Base-by-base conservation (phyloP, 2,329 filamentous ascomycete genomes). In the Colletotrichum eleusines region DNA sequence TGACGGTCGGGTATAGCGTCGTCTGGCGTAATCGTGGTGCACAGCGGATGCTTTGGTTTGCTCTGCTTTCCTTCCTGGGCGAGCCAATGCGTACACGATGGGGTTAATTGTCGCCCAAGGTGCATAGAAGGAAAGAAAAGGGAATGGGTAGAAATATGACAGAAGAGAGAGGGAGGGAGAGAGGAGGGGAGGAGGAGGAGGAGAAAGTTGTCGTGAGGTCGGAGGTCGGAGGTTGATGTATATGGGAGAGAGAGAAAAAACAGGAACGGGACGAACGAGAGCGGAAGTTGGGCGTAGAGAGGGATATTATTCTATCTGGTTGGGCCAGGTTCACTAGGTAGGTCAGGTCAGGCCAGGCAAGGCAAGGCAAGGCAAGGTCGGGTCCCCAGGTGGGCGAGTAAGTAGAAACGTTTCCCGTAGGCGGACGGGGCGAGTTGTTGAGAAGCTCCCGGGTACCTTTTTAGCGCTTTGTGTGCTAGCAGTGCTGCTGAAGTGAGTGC, bases 221-320 rank as follows among this genome's bases (percentile, higher is more conserved):
- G 33, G 54, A 42, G 54, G 23, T 23, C 18, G 9, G 3, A 1
- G 18, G 11, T 40, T 5, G 5, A 40, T 18, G 5, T 18, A 40
- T 23, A 46, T 58, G 20, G 40, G 28, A 3, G 35, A 20, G 35
- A 42, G 35, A 16, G 26, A 57, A 18, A n/a, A 28, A 16, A 11
- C 31, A 40, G n/a, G 4, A 28, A 62, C 38, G 26, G n/a, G 38
- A n/a, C n/a, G n/a, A 5, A n/a, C 28, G 46, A 62, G 59, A n/a
- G 14, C 14, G 33, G 46, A 59, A 50, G 58, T 62, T 51, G 59
- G 59, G 59, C 59, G 42, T n/a, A 31, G 59, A 28, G 59, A 23
- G 59, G 59, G 46, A 62, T 48, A 62, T 62, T 62, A 62, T n/a
- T n/a, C n/a, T n/a, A n/a, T 61, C n/a, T 20, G 53, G 20, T 38